These are phyloP conservation scores for Lagerstroemia speciosa DNA, from an alignment of 345 rosid genomes.

Conservation along the genomic window DNA sequence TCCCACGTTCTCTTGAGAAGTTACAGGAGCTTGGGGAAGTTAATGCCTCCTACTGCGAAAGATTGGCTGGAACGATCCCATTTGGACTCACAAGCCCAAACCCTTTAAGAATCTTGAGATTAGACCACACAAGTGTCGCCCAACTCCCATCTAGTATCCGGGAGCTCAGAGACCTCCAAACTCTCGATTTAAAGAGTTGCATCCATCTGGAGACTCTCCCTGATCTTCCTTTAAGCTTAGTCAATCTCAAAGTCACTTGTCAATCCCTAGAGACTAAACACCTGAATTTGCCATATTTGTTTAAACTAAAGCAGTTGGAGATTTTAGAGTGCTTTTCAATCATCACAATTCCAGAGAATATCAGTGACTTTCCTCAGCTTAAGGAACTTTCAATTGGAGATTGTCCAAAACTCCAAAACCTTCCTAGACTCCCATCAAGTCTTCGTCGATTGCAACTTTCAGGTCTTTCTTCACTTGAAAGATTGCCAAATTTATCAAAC, in stretches of 20 bases:
- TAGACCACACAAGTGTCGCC: not conserved
- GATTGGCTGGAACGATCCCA: not conserved
- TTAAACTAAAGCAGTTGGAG: not conserved
- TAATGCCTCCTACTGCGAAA: not conserved
- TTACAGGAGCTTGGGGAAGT: no score
- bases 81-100: not conserved
- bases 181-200: not conserved
- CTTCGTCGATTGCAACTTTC: not conserved
- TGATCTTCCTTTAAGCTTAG: not conserved
- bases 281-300: not conserved
- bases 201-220: not conserved
- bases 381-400: constrained; percentile 1
- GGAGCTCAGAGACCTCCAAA: not conserved
- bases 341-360: not conserved
- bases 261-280: not conserved
- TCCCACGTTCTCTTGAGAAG: no score
- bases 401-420: not conserved
- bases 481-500: not conserved
- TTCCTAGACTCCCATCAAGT: not conserved
- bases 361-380: not conserved
- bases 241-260: not conserved
- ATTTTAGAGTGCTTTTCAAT: not conserved
- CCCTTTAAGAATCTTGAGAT: not conserved
- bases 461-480: not conserved
- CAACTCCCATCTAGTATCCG: not conserved